Percentiles rank a stretch among this genome's conserved stretches.
These are phyloP conservation scores for Fusarium proliferatum DNA, from an alignment of 2,329 filamentous ascomycete species.

Conservation along the genomic window DNA sequence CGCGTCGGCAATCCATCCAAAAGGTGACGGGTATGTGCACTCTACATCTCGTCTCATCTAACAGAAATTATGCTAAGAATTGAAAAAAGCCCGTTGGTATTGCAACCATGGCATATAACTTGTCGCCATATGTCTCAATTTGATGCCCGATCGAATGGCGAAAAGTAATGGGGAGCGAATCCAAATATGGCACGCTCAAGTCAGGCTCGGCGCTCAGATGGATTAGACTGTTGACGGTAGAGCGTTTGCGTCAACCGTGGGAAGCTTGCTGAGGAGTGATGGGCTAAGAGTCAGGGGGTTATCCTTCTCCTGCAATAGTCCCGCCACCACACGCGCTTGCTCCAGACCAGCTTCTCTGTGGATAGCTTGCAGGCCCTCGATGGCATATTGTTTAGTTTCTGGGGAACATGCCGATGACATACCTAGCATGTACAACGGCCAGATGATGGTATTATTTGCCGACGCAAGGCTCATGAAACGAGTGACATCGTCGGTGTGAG, in stretches of 20 bases:
- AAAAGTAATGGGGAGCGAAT: not conserved
- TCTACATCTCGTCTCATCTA: slow-evolving; percentile 17
- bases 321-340: slow-evolving; percentile 58
- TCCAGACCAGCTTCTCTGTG: slow-evolving; percentile 58
- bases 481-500: slow-evolving; percentile 52
- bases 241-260: slow-evolving; percentile 39
- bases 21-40: slow-evolving; percentile 31
- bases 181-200: not conserved
- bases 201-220: not conserved
- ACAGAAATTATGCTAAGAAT: slow-evolving; percentile 34
- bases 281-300: not conserved
- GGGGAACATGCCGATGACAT: slow-evolving; percentile 58
- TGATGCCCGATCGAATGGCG: slow-evolving; percentile 5
- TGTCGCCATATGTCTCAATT: slow-evolving; percentile 8
- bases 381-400: slow-evolving; percentile 56
- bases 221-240: slow-evolving; percentile 46
- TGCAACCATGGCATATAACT: slow-evolving; percentile 13
- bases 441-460: slow-evolving; percentile 60
- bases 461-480: slow-evolving; percentile 62
- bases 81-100: slow-evolving; percentile 7
- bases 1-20: slow-evolving; percentile 7
- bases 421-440: slow-evolving; percentile 62
- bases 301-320: slow-evolving; percentile 54
- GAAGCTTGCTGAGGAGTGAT: slow-evolving; percentile 38
- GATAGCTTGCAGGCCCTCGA: slow-evolving; percentile 58